Percentiles rank a stretch among this genome's conserved stretches.
These are phyloP conservation scores for Mrakia gelida DNA, from an alignment of 768 basidiomycete genomes.

Conservation along the genomic window DNA sequence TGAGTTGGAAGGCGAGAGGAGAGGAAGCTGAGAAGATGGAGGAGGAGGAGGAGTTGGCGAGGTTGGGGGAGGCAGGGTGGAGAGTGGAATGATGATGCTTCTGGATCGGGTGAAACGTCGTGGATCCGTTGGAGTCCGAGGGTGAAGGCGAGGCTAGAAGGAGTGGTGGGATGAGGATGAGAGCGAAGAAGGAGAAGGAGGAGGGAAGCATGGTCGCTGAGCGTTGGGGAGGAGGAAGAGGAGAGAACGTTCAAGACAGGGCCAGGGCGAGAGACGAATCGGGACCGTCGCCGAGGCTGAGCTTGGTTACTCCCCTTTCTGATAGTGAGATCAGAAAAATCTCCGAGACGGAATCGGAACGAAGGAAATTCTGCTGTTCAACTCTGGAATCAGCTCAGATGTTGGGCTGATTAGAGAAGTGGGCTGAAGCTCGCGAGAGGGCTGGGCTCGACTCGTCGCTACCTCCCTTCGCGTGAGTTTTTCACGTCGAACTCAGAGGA, in stretches of 20 bases:
- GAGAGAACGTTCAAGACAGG: not conserved
- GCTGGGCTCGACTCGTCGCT: not conserved
- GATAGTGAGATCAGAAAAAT: not conserved
- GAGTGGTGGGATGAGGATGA: not conserved
- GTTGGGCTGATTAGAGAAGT: no score
- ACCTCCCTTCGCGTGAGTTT: not conserved
- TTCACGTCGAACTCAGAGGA: not conserved
- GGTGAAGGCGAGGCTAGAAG: not conserved
- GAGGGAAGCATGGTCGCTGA: not conserved
- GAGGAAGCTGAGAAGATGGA: slow-evolving; percentile 1
- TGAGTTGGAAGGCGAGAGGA: not conserved
- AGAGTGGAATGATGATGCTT: not conserved
- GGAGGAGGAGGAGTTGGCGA: not conserved
- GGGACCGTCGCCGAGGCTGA: not conserved
- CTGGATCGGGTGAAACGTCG: not conserved
- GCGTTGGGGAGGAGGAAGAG: not conserved
- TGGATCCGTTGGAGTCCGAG: not conserved
- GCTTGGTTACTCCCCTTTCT: no score
- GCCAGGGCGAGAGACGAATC: not conserved
- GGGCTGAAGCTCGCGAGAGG: no score
- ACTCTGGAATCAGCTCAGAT: no score
- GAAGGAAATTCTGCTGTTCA: not conserved
- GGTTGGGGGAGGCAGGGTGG: not conserved
- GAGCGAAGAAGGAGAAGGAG: not conserved
- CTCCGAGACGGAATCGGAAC: not conserved